These are phyloP conservation scores for Blastocystis sp. DNA, from an alignment of 352 stramenopile species.

Conservation along the genomic window DNA sequence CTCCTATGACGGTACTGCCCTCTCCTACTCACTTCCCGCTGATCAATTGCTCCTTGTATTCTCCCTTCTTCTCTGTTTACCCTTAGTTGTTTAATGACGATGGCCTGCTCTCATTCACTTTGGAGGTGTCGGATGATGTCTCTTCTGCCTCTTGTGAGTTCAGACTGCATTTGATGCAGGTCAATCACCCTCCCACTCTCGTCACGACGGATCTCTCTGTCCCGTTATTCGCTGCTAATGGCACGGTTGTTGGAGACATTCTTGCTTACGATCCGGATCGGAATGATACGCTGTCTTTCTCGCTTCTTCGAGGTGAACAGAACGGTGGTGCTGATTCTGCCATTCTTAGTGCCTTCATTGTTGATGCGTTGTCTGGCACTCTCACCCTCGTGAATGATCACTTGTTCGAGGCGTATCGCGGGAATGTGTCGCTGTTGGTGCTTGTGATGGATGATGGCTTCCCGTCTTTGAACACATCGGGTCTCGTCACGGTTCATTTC, in stretches of 20 bases:
- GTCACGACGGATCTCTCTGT: not conserved
- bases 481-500: not conserved
- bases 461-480: not conserved
- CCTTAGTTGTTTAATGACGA: not conserved
- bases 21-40: too few relatives aligned
- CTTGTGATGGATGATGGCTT: constrained; percentile 18
- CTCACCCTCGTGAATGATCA: not conserved
- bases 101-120: not conserved
- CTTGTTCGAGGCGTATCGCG: not conserved
- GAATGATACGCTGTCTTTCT: not conserved
- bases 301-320: constrained; percentile 14
- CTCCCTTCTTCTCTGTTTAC: not conserved
- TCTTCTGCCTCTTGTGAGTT: constrained; percentile 18
- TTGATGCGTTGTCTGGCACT: not conserved
- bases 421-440: not conserved
- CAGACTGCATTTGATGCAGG: not conserved
- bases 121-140: not conserved
- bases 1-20: too few relatives aligned
- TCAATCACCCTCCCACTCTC: constrained; percentile 6
- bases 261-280: constrained; percentile 21
- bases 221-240: not conserved
- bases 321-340: not conserved
- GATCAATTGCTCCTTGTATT: too few relatives aligned
- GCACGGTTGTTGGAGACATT: not conserved
- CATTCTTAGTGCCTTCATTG: constrained; percentile 5